Evolutionary conservation across 192 early-diverging fungal species (phyloP), one percentile per base, ranked within the genome.

Genomic region (Funneliformis geosporum): DNA sequence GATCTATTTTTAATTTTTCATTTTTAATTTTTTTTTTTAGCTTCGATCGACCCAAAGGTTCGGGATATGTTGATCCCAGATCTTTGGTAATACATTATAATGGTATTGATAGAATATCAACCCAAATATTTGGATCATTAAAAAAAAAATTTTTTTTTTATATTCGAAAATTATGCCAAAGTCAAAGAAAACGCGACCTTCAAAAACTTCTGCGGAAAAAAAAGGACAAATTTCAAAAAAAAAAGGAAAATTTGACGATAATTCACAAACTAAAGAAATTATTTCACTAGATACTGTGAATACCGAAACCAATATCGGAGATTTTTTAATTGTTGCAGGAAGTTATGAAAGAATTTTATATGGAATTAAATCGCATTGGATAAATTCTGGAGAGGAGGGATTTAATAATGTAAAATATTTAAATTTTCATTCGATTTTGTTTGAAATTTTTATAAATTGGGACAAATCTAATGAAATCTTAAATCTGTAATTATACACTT

Each of bases 281-380:
- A 50, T 50, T 50, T 50, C 47, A 7, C 6, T 55, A 55, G 7
- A 4, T 6, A 55, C 5, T 7, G 50, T 21, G 50, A 16, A 55
- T 44, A 9, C 6, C 5, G 43, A 44, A 44, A 44, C 9, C 4
- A 55, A 55, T 2, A 16, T 81, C 11, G 86, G 87, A 76, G 86
- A 88, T 73, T 91, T 93, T 65, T 81, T 91, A 74, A 88, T 93
- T 60, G 82, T 93, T 73, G 89, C 89, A 9, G 98, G 98, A 75
- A 96, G 96, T 38, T 99, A 99, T 83, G 98, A 99, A 84, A 92
- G 97, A 16, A 89, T 99, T 28, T 87, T 99, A n/a, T 99, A 98
- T 82, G 97, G 96, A 12, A 84, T 99, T 38, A 91, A 96, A 76
- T 92, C 87, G 8, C 81, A 87, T 40, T 90, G 87, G 91, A 80